Percentiles rank a stretch among this genome's conserved stretches.
Evolutionary conservation across 805 yeast genomes (phyloP).

Genomic region (Pichia membranifaciens): DNA sequence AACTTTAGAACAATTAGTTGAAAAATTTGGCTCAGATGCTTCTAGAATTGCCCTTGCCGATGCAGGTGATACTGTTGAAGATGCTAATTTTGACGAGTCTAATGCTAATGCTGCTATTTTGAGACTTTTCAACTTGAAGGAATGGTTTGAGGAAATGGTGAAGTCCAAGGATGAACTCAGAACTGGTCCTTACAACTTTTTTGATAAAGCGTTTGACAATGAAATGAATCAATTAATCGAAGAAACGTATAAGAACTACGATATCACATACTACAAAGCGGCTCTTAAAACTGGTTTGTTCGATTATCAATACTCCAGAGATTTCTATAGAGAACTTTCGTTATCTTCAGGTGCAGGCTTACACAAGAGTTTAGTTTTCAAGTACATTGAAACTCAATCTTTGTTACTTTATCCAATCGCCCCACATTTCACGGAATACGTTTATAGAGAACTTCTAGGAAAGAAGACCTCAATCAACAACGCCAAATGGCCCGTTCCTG

Average conservation of each 20-base stretch:
- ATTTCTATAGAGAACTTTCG: slow-evolving; percentile 84
- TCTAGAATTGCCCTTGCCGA: slow-evolving; percentile 96
- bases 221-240: slow-evolving; percentile 83
- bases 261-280: slow-evolving; percentile 70
- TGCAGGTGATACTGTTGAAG: slow-evolving; percentile 96
- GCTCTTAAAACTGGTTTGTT: slow-evolving; percentile 89
- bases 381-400: slow-evolving; percentile 83
- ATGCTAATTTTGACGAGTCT: slow-evolving; percentile 95
- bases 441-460: slow-evolving; percentile 77
- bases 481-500: slow-evolving; percentile 75
- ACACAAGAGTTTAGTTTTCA: slow-evolving; percentile 77
- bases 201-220: slow-evolving; percentile 85
- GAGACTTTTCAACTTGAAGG: slow-evolving; percentile 85
- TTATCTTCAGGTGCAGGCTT: slow-evolving; percentile 45
- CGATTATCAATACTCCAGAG: slow-evolving; percentile 93
- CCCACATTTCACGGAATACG: slow-evolving; percentile 90
- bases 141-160: slow-evolving; percentile 85
- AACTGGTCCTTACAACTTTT: slow-evolving; percentile 57
- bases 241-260: slow-evolving; percentile 66
- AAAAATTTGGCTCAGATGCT: slow-evolving; percentile 96
- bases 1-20: slow-evolving; percentile 78
- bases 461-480: slow-evolving; percentile 59
- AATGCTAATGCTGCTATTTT: slow-evolving; percentile 96
- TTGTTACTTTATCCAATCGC: slow-evolving; percentile 86
- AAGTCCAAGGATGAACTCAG: slow-evolving; percentile 48